phyloP scores from a whole-genome alignment of 176 grass and related monocot genomes.

The Phoenix dactylifera region DNA sequence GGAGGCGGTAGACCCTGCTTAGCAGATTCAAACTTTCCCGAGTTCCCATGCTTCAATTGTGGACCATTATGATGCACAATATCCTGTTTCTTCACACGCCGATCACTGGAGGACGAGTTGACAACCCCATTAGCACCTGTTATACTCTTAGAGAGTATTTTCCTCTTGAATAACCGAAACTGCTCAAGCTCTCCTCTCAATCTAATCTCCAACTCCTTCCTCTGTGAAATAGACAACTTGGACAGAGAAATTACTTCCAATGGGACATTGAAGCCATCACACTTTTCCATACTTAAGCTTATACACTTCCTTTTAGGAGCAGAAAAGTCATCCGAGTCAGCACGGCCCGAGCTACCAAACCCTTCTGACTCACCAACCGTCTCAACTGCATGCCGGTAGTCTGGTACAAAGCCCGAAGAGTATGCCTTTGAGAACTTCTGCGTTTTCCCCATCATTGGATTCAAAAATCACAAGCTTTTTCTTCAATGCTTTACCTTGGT shows the following conservation, averaged over 20 bases:
- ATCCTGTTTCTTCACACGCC: slow-evolving; percentile 30
- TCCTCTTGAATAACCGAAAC: slow-evolving; percentile 46
- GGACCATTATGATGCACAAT: neutral
- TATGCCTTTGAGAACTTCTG: slow-evolving; percentile 8
- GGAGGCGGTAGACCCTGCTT: slow-evolving; percentile 20
- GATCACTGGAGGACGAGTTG: slow-evolving; percentile 29
- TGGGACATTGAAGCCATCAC: slow-evolving; percentile 45
- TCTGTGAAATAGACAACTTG: slow-evolving; percentile 57
- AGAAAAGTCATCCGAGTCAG: slow-evolving; percentile 55
- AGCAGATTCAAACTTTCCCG: slow-evolving; percentile 37
- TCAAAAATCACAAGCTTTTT: no score
- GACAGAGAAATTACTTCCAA: slow-evolving; percentile 43
- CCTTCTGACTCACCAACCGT: slow-evolving; percentile 47
- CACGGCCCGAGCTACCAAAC: slow-evolving; percentile 38
- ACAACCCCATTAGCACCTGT: slow-evolving; percentile 26
- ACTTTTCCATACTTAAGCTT: slow-evolving; percentile 48
- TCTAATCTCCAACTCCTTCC: slow-evolving; percentile 47
- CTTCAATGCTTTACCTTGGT: no score
- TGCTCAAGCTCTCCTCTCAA: slow-evolving; percentile 50
- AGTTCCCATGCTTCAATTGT: slow-evolving; percentile 35
- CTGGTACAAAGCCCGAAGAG: neutral
- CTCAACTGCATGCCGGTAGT: slow-evolving; percentile 21
- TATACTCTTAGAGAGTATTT: slow-evolving; percentile 1
- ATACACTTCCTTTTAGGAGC: slow-evolving; percentile 81
- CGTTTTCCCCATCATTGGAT: slow-evolving; percentile 5